Base-by-base conservation (phyloP, 2,329 filamentous ascomycete species). In the Polytolypa hystricis region DNA sequence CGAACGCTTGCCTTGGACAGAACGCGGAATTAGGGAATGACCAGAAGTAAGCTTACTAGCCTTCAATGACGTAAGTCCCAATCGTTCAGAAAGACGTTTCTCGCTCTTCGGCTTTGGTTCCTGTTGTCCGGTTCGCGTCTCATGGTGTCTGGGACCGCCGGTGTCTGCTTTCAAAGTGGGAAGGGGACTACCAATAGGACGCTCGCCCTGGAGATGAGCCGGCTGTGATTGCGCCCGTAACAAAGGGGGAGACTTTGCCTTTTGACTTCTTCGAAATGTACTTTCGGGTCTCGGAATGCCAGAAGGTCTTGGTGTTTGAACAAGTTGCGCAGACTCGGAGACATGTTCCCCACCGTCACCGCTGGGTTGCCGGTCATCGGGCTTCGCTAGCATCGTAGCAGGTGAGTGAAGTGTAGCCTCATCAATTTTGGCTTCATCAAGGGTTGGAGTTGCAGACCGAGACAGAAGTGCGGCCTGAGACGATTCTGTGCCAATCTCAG, bases 1-100 rank as follows among this genome's bases (percentile, higher is more conserved):
- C 3, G 83, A 76, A 46, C 77, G 79, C 47, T 73, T 78, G 33
- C 57, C 53, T 34, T 81, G 77, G 18, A 94, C 76, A 17, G 91
- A 91, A 20, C 91, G 77, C 18, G 87, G 87, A 42, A 98, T 96
- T 28, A 89, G 71, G 1, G 91, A 96, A 21, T 70, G 66, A 0
- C 57, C 57, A 3, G 63, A 54, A 3, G 64, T 44, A 28, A 65
- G 51, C 42, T 72, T 72, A 23, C 60, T 55, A 40, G 63, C 60
- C 52, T 86, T 89, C 39, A 84, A 61, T 3, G 74, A 67, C 18
- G 68, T 69, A 2, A 89, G 60, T 1, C 77, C 78, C 9, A 86
- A 64, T 37, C 80, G 76, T 46, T 85, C 85, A 10, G 76, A 76
- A 38, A 94, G 66, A 49, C 84, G 85, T 59, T 84, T 89, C 43